These are phyloP conservation scores for Cladosporium sp. DNA, from an alignment of 2,329 filamentous ascomycete species.

Conservation along the genomic window DNA sequence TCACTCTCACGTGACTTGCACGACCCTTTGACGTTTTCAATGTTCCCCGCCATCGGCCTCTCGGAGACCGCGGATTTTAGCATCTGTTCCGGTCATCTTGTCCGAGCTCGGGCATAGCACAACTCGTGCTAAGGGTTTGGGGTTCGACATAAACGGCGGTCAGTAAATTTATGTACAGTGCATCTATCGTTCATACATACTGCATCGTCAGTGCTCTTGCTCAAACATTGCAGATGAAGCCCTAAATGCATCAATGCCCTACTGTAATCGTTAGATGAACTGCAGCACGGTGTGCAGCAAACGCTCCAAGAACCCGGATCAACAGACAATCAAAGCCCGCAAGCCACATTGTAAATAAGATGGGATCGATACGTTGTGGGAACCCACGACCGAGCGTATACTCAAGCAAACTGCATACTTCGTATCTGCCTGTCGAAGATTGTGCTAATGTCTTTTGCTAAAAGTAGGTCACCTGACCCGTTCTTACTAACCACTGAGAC, in stretches of 20 bases:
- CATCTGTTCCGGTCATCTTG: not conserved
- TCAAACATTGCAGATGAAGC: not conserved
- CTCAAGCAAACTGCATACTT: not conserved
- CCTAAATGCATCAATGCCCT: not conserved
- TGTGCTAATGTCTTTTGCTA: not conserved
- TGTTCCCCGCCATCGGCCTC: not conserved
- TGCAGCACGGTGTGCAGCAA: not conserved
- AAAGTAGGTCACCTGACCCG: not conserved
- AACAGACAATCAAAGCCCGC: no score
- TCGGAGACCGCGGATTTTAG: not conserved
- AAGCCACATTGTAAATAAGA: no score
- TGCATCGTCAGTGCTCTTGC: not conserved
- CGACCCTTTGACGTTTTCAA: constrained; percentile 4
- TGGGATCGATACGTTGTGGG: no score
- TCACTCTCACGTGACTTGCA: constrained; percentile 10
- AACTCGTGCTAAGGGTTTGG: not conserved
- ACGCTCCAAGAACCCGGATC: no score
- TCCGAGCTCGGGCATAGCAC: not conserved
- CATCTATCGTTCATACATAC: not conserved
- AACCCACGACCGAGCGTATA: not conserved
- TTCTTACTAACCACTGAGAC: not conserved
- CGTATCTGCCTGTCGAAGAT: not conserved
- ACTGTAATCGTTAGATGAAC: not conserved
- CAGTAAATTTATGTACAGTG: not conserved
- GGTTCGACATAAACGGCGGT: not conserved